Conservation (phyloP, 371 early-diverging fungal species). For the Gilbertella persicaria region DNA sequence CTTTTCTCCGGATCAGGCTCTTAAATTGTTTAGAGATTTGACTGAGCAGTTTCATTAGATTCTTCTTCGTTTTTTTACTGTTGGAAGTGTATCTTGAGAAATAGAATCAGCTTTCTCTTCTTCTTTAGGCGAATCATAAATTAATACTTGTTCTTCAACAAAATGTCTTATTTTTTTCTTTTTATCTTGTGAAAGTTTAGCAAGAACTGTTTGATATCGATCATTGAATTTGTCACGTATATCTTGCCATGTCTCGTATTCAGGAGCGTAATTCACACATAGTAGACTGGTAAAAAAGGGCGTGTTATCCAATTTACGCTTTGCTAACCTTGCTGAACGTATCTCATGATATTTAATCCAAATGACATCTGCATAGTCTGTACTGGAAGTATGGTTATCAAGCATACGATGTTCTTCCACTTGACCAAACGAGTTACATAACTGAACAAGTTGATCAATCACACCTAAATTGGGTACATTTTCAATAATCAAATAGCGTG, state of each 20-base stretch:
- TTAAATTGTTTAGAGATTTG: too few relatives aligned
- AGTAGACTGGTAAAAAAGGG: constrained; percentile 44
- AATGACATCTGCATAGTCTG: constrained; percentile 38
- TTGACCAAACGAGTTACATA: constrained; percentile 35
- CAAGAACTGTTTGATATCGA: constrained; percentile 11
- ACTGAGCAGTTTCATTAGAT: too few relatives aligned
- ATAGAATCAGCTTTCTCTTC: too few relatives aligned
- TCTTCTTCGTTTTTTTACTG: too few relatives aligned
- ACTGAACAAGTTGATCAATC: constrained; percentile 32
- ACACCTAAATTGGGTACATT: constrained; percentile 48
- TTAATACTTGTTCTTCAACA: too few relatives aligned
- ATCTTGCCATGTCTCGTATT: constrained; percentile 54
- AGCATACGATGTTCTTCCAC: constrained; percentile 31
- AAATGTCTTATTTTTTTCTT: too few relatives aligned
- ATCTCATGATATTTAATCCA: constrained; percentile 33
- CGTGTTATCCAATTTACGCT: constrained; percentile 47
- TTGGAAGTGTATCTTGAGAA: too few relatives aligned
- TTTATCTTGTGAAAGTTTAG: too few relatives aligned
- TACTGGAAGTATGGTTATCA: constrained; percentile 33
- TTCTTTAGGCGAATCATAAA: too few relatives aligned
- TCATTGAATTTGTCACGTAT: constrained; percentile 46
- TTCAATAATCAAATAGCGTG: constrained; percentile 50
- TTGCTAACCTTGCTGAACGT: constrained; percentile 41
- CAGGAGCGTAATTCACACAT: constrained; percentile 49
- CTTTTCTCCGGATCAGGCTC: too few relatives aligned